Base-by-base conservation (phyloP, 495 filamentous ascomycete genomes). In the Massariosphaeria phaeospora region DNA sequence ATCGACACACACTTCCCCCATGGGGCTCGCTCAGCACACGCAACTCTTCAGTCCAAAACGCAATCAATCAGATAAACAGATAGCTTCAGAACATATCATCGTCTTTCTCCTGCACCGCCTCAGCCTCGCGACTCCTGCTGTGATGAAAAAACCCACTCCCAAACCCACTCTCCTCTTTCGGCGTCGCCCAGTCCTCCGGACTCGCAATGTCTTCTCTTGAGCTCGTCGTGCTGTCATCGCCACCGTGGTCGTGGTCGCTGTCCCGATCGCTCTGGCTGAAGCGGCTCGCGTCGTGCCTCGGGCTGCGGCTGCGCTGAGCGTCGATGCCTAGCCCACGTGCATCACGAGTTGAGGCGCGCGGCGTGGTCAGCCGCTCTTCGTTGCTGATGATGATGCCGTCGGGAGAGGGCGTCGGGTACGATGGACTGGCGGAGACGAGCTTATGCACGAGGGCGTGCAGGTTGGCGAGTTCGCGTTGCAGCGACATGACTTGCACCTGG, bases 181-280 rank as follows among this genome's bases (percentile, higher is more conserved):
- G 61, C 43, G 61, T 64, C 6, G 56, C 57, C 56, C 56, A 64
- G 0, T 39, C 48, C 18, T 64, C 61, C 9, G 61, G 61, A 45
- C 61, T 64, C 24, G 38, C 36, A 9, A 64, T 25, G 12, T 63
- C 60, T 26, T 61, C 61, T 13, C 29, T 24, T 34, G 51, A 53
- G 18, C 48, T 48, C 41, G 24, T 48, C 17, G 9, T 26, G 21
- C 48, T 57, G 17, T 8, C 45, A n/a, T n/a, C n/a, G n/a, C n/a
- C n/a, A n/a, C n/a, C n/a, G n/a, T n/a, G n/a, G 23, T 42, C 47
- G 3, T 31, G 48, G 18, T 27, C 54, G 25, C 42, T 17, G 20
- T 62, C 54, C 7, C 47, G 43, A 11, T 48, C 54, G 24, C 31
- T 48, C 6, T 39, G 15, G 18, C 43, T 54, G 47, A 63, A 63